These are phyloP conservation scores for Talaromyces sp. DNA, from an alignment of 2,329 filamentous ascomycete species.

Conservation along the genomic window DNA sequence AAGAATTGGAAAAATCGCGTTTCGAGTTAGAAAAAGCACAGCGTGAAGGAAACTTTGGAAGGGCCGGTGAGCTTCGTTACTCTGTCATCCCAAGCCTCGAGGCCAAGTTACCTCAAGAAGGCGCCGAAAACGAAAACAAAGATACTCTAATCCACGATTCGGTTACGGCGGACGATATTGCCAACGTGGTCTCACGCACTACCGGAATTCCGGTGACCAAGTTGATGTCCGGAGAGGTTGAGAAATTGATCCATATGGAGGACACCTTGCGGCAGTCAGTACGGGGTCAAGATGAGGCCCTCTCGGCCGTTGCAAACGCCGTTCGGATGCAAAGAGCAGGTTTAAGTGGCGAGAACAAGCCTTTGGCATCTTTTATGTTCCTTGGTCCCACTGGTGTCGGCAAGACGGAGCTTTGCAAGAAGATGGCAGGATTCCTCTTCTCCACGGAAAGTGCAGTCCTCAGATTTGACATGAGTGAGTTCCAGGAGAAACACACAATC, in stretches of 20 bases:
- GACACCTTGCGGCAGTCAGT: conserved; percentile 79
- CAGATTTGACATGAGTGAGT: conserved; percentile 96
- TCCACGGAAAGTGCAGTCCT: conserved; percentile 87
- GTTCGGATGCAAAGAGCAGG: conserved; percentile 92
- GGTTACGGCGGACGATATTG: conserved; percentile 94
- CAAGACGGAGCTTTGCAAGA: conserved; percentile 96
- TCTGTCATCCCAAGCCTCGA: conserved; percentile 80
- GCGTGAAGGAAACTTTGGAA: conserved; percentile 80
- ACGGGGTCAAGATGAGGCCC: conserved; percentile 88
- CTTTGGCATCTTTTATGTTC: conserved; percentile 95
- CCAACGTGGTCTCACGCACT: conserved; percentile 80
- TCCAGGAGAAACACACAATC: conserved; percentile 95
- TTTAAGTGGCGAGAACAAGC: conserved; percentile 84
- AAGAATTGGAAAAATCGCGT: conserved; percentile 79
- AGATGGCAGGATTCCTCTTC: conserved; percentile 88
- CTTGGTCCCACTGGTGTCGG: conserved; percentile 93
- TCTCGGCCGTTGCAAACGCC: conserved; percentile 85
- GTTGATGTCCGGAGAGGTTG: conserved; percentile 86
- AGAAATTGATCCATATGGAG: conserved; percentile 95
- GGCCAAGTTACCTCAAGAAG: conserved; percentile 73
- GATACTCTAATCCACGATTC: conserved; percentile 80
- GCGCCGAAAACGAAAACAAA: conserved; percentile 46
- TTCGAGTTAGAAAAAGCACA: conserved; percentile 85
- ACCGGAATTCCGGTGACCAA: conserved; percentile 93
- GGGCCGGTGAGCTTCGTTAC: conserved; percentile 87